Percentiles rank a stretch among this genome's conserved stretches.
These are phyloP conservation scores for Pterulicium gracile DNA, from an alignment of 1,284 basidiomycete species.

Conservation along the genomic window DNA sequence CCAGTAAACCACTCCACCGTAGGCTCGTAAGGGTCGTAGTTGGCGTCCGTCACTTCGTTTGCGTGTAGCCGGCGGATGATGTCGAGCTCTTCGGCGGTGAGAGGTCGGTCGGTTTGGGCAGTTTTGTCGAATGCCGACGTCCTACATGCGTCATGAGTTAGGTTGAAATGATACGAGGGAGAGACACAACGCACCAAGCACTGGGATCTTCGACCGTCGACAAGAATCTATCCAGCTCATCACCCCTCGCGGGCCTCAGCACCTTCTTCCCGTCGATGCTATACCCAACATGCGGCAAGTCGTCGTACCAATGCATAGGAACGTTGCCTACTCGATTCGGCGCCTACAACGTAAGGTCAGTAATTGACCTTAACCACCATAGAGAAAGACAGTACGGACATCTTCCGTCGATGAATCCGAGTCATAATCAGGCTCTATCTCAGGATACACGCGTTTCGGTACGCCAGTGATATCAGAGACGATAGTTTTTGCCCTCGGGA, in stretches of 20 bases:
- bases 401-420: conserved; percentile 97
- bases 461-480: conserved; percentile 80
- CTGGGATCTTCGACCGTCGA: conserved; percentile 88
- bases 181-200: conserved; percentile 54
- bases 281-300: conserved; percentile 98
- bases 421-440: conserved; percentile 94
- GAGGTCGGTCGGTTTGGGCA: conserved; percentile 75
- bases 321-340: conserved; percentile 93
- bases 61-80: conserved; percentile 87
- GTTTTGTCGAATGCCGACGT: conserved; percentile 91
- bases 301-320: conserved; percentile 99
- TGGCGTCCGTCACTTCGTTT: conserved; percentile 85
- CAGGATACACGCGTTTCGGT: conserved; percentile 84
- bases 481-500: conserved; percentile 59
- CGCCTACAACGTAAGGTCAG: conserved; percentile 34
- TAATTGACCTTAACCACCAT: conserved; percentile 8
- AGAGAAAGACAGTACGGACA: conserved; percentile 35
- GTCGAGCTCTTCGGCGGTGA: conserved; percentile 89
- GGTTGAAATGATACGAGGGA: conserved; percentile 3
- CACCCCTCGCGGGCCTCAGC: conserved; percentile 88
- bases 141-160: conserved; percentile 31
- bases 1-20: conserved; percentile 97
- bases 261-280: conserved; percentile 93
- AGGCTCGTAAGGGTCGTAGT: conserved; percentile 88
- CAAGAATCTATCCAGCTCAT: conserved; percentile 97